phyloP scores from a whole-genome alignment of 768 basidiomycete species.

The Chalciporus sphaerocephalus region DNA sequence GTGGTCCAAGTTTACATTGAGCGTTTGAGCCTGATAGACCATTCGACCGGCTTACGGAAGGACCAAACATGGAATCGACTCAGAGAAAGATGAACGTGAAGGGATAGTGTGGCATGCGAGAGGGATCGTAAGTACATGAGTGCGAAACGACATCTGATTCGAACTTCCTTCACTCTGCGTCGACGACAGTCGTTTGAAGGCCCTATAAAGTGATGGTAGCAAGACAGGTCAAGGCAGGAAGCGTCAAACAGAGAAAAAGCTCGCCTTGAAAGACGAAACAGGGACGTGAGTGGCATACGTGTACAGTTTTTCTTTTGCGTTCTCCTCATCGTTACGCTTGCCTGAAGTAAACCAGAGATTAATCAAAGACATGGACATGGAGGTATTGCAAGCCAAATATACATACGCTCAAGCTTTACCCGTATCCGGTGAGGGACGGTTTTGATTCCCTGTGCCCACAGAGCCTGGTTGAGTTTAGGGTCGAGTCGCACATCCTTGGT shows the following conservation, averaged over 20 bases:
- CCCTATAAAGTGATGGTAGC: not conserved
- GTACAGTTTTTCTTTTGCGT: slow-evolving; percentile 96
- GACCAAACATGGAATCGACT: not conserved
- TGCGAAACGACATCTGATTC: not conserved
- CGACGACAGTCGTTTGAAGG: not conserved
- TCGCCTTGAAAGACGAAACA: slow-evolving; percentile 56
- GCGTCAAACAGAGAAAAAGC: not conserved
- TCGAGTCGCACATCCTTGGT: slow-evolving; percentile 91
- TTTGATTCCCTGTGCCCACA: slow-evolving; percentile 94
- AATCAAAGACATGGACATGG: not conserved
- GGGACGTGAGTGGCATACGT: slow-evolving; percentile 84
- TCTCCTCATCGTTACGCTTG: slow-evolving; percentile 98
- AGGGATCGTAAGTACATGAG: not conserved
- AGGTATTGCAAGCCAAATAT: not conserved
- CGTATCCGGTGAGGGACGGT: slow-evolving; percentile 88
- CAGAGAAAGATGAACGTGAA: not conserved
- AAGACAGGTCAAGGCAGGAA: not conserved
- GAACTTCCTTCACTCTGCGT: not conserved
- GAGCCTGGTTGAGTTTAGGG: slow-evolving; percentile 92
- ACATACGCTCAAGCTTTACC: slow-evolving; percentile 89
- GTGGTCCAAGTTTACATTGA: not conserved
- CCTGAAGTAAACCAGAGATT: slow-evolving; percentile 41
- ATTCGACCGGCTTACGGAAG: not conserved
- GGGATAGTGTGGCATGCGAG: not conserved
- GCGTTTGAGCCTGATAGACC: not conserved